Percentiles rank a stretch among this genome's conserved stretches.
Conservation (phyloP, 352 stramenopile species). For the Phytophthora sojae region DNA sequence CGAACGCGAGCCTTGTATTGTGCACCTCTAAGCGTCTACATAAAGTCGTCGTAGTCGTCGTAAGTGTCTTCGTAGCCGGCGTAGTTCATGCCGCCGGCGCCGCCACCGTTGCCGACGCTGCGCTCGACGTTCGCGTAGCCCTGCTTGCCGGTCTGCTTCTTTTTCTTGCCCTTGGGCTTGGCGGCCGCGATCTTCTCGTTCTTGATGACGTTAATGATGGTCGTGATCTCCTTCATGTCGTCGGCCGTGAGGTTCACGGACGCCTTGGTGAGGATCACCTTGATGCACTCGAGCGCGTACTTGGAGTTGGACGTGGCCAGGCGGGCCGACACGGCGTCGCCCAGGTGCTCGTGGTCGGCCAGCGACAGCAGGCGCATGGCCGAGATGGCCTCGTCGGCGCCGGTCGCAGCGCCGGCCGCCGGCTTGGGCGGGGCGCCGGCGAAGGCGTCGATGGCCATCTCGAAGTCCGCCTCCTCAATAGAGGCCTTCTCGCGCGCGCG, state of each 20-base stretch:
- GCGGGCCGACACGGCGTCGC: conserved; percentile 64
- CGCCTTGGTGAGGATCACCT: conserved; percentile 82
- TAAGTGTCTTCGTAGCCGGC: conserved; percentile 69
- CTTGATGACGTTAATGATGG: conserved; percentile 89
- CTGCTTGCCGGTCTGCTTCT: conserved; percentile 82
- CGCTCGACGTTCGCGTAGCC: conserved; percentile 86
- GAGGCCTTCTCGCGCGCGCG: conserved; percentile 64
- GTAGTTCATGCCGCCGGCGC: conserved; percentile 44
- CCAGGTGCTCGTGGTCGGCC: conserved; percentile 78
- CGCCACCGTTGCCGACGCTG: conserved; percentile 43
- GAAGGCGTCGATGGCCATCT: conserved; percentile 81
- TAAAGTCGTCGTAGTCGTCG: conserved; percentile 90
- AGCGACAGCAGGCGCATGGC: conserved; percentile 74
- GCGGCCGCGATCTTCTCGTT: conserved; percentile 87
- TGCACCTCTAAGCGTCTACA: conserved; percentile 57
- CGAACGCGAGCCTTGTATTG: conserved; percentile 12
- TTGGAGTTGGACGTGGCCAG: conserved; percentile 74
- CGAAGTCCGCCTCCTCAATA: conserved; percentile 79
- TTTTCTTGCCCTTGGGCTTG: conserved; percentile 90
- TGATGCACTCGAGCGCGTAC: conserved; percentile 82
- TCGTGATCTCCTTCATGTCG: conserved; percentile 90
- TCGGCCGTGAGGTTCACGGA: conserved; percentile 82
- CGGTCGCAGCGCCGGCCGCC: conserved; percentile 27
- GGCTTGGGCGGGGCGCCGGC: conserved; percentile 49
- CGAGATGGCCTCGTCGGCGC: conserved; percentile 59